Percentiles rank a stretch among this genome's conserved stretches.
Evolutionary conservation across 2,329 filamentous ascomycete species (phyloP).

Genomic region (Ceratocystis papillata): DNA sequence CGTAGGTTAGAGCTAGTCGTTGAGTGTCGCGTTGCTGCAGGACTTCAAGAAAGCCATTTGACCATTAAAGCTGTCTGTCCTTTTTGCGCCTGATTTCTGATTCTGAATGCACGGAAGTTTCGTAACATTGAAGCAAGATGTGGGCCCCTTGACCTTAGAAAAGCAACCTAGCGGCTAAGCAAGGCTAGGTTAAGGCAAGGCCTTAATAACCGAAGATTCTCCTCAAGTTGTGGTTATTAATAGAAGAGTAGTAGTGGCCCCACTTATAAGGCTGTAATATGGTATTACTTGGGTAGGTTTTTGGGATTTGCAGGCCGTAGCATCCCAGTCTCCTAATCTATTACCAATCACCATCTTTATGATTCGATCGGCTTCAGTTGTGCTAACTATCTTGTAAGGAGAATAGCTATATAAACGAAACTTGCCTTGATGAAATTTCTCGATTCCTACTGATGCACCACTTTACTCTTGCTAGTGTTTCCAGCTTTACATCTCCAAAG

Average conservation of each 20-base stretch:
- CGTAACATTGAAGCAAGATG: slow-evolving; percentile 5
- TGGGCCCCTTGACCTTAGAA: background rate
- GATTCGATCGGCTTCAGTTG: slow-evolving; percentile 6
- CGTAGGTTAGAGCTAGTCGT: background rate
- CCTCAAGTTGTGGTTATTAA: background rate
- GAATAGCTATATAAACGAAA: background rate
- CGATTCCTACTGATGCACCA: too few relatives aligned
- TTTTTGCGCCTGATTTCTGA: slow-evolving; percentile 7
- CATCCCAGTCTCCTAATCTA: background rate
- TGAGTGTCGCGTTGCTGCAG: background rate
- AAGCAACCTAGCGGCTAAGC: background rate
- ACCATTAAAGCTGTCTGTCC: slow-evolving; percentile 7
- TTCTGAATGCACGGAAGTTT: slow-evolving; percentile 10
- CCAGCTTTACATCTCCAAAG: too few relatives aligned
- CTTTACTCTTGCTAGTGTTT: too few relatives aligned
- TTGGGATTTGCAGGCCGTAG: background rate
- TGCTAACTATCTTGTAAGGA: background rate
- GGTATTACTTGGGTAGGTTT: background rate
- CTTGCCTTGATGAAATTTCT: too few relatives aligned
- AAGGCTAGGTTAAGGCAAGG: background rate
- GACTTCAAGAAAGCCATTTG: background rate
- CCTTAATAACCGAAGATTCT: background rate
- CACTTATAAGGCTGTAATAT: background rate
- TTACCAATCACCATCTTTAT: slow-evolving; percentile 11
- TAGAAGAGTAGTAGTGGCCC: background rate